Conservation (phyloP, 164 flowering plant genomes). For the Litsea cubeba region DNA sequence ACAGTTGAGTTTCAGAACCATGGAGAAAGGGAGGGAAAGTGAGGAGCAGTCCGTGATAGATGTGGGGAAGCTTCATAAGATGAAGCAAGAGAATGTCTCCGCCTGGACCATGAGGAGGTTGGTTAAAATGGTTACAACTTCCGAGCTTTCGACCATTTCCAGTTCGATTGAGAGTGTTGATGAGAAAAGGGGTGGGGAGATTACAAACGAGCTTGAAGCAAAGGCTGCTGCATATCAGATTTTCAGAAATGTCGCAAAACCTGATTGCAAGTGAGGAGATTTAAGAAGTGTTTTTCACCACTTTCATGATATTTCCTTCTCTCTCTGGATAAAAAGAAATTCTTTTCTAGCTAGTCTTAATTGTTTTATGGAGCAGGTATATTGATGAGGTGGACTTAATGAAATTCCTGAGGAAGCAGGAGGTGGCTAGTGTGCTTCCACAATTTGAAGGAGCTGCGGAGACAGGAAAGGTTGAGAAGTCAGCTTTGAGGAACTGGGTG, state of each 20-base stretch:
- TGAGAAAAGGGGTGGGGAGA: conserved; percentile 47
- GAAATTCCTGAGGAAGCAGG: conserved; percentile 66
- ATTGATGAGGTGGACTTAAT: conserved; percentile 74
- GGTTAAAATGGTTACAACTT: conserved; percentile 37
- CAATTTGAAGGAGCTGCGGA: conserved; percentile 71
- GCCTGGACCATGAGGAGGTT: conserved; percentile 81
- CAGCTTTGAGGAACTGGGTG: conserved; percentile 71
- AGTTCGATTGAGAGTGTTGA: conserved; percentile 32
- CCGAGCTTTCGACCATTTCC: conserved; percentile 56
- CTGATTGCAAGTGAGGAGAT: conserved; percentile 51
- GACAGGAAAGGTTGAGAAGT: conserved; percentile 52
- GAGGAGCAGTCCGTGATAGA: conserved; percentile 52
- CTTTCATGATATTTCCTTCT: neutral
- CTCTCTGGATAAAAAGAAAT: neutral
- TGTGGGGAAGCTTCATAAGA: conserved; percentile 57
- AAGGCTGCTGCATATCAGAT: conserved; percentile 57
- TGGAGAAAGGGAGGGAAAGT: conserved; percentile 25
- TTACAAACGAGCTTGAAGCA: conserved; percentile 76
- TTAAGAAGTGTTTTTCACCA: neutral
- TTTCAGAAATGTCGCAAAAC: conserved; percentile 74
- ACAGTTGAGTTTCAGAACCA: conserved; percentile 42
- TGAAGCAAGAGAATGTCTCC: conserved; percentile 63
- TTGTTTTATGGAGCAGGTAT: conserved; percentile 38
- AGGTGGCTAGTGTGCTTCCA: conserved; percentile 49
- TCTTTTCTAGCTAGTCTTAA: neutral